Evolutionary conservation across 164 flowering plant species (phyloP), one percentile per base, ranked within the genome.

Genomic region (Stephania cephalantha): DNA sequence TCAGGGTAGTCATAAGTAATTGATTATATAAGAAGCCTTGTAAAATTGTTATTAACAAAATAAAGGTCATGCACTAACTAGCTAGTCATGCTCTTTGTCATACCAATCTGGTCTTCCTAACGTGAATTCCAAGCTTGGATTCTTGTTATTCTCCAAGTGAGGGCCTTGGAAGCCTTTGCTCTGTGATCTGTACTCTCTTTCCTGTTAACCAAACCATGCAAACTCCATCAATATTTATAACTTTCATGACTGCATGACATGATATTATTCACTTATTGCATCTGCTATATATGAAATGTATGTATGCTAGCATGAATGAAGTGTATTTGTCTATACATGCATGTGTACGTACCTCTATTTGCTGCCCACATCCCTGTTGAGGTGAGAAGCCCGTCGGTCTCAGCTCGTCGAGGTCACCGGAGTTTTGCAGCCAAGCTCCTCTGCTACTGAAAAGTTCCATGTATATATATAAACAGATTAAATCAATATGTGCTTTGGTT

Each of bases 51-150:
- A 50, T 15, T 50, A 50, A 50, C 55, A 10, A 58, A 9, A 58
- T 15, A 18, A 58, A 58, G 20, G n/a, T 58, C 64, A 15, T n/a
- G 13, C 20, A 13, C 20, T 58, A 58, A 15, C 13, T 58, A 58
- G 18, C 82, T 73, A 84, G 75, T 78, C 85, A 68, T 77, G 77
- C 58, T 81, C 82, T 77, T 88, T 84, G 29, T 83, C 81, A 4
- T 80, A 80, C 90, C 91, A 88, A 46, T 78, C 89, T 63, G 93
- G 88, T 84, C 93, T 86, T 64, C 96, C 96, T 79, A 91, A 76
- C 22, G 92, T 89, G 85, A 91, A 88, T 82, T 91, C 93, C 89
- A 91, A 82, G 83, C 88, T 87, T 7, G 92, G 91, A 66, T 85
- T 85, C 65, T 82, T 84, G 63, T 71, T 76, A 13, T 80, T 84